phyloP scores from a whole-genome alignment of 2,329 filamentous ascomycete species.

The Phialophora verrucosa region DNA sequence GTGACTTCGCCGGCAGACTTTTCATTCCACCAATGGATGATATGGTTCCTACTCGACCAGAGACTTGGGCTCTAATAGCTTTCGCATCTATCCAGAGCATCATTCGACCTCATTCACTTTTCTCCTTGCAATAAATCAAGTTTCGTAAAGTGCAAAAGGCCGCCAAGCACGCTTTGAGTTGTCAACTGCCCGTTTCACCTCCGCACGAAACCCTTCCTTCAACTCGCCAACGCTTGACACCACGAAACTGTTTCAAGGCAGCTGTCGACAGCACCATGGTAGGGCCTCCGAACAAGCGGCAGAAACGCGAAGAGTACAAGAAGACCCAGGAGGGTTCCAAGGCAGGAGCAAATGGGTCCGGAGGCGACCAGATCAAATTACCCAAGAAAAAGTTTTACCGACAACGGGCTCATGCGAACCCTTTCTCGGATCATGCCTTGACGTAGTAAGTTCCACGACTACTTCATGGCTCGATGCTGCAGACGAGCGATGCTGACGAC shows the following conservation, averaged over 20 bases:
- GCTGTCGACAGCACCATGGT: constrained; percentile 31
- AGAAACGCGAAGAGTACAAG: constrained; percentile 71
- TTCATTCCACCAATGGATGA: not conserved
- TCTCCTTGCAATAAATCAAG: not conserved
- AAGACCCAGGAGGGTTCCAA: constrained; percentile 49
- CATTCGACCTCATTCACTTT: not conserved
- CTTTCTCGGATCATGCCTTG: constrained; percentile 91
- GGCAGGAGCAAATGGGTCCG: constrained; percentile 35
- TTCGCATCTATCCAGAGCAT: not conserved
- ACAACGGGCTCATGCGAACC: constrained; percentile 95
- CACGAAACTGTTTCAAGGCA: not conserved
- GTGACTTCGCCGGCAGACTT: not conserved
- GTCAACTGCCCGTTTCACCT: not conserved
- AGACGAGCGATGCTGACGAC: not conserved
- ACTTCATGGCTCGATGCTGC: not conserved
- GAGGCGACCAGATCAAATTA: constrained; percentile 59
- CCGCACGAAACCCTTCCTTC: not conserved
- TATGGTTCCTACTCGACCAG: not conserved
- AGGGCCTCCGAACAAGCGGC: constrained; percentile 60
- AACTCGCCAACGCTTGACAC: not conserved
- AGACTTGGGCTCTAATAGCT: not conserved
- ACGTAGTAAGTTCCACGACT: constrained; percentile 70
- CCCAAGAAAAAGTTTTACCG: constrained; percentile 96
- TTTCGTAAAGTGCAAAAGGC: not conserved
- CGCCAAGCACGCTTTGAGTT: not conserved